Conservation (phyloP, 768 basidiomycete genomes). For the Antrodiella citrinella region DNA sequence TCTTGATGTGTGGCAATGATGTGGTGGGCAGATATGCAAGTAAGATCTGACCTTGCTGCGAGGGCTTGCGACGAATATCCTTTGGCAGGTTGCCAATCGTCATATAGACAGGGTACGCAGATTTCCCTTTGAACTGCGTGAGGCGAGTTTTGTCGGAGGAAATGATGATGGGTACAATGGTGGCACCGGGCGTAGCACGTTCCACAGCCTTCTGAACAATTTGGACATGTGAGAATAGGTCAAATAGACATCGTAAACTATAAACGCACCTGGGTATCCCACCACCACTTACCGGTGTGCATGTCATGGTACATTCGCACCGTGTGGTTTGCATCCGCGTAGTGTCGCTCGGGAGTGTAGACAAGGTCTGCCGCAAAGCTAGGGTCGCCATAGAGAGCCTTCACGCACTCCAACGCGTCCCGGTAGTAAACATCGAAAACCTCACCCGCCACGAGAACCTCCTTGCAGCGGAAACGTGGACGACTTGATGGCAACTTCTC, state of each 20-base stretch:
- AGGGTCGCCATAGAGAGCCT: slow-evolving; percentile 25
- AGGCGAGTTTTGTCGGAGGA: too few relatives aligned
- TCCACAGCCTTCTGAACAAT: not conserved
- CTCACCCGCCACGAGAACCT: slow-evolving; percentile 23
- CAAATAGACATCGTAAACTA: too few relatives aligned
- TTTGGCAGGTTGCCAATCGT: too few relatives aligned
- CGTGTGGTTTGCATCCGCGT: slow-evolving; percentile 18
- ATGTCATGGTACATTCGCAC: too few relatives aligned
- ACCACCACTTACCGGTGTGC: slow-evolving; percentile 45
- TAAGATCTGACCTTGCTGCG: too few relatives aligned
- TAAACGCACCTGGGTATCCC: slow-evolving; percentile 34
- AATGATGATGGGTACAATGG: too few relatives aligned
- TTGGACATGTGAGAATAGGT: not conserved
- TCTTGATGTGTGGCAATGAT: slow-evolving; percentile 7
- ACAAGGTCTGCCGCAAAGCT: slow-evolving; percentile 22
- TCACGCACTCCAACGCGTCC: slow-evolving; percentile 28
- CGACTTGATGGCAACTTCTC: slow-evolving; percentile 17
- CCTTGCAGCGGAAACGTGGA: slow-evolving; percentile 19
- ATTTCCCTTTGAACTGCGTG: too few relatives aligned
- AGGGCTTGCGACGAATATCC: too few relatives aligned
- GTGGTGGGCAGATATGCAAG: too few relatives aligned
- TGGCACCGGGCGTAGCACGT: slow-evolving; percentile 4
- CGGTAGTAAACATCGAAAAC: slow-evolving; percentile 27
- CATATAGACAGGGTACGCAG: too few relatives aligned
- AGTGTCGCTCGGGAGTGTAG: slow-evolving; percentile 30